phyloP scores from a whole-genome alignment of 345 rosid species.

The Syzygium grande region DNA sequence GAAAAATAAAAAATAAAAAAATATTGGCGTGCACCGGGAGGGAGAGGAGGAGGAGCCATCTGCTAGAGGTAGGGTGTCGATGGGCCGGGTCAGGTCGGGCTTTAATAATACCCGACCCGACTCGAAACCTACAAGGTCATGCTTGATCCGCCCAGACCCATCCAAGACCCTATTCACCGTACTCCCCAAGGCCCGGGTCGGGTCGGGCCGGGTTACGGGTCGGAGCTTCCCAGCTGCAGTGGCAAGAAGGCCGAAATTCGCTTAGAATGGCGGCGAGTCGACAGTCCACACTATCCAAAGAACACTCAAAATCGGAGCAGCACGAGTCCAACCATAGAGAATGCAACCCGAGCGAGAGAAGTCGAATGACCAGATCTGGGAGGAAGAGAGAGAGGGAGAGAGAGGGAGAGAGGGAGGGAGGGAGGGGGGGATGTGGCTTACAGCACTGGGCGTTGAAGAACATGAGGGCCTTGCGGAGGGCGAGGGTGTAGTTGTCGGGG shows the following conservation, averaged over 20 bases:
- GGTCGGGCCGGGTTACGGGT: too few relatives aligned
- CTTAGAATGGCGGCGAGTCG: not conserved
- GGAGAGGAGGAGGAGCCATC: too few relatives aligned
- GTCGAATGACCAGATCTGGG: not conserved
- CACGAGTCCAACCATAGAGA: not conserved
- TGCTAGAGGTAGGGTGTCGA: too few relatives aligned
- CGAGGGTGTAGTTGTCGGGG: constrained; percentile 84
- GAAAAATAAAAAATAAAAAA: too few relatives aligned
- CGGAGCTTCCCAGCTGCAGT: constrained; percentile 79
- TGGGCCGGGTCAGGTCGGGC: too few relatives aligned
- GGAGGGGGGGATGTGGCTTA: too few relatives aligned
- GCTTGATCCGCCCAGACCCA: too few relatives aligned
- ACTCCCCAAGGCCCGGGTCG: too few relatives aligned
- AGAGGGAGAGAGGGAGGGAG: not conserved
- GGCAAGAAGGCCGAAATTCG: not conserved
- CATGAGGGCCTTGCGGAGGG: constrained; percentile 92
- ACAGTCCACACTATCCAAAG: not conserved
- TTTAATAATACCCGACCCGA: too few relatives aligned
- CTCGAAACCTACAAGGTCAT: too few relatives aligned
- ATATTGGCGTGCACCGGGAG: too few relatives aligned
- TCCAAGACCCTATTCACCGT: too few relatives aligned
- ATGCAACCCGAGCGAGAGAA: not conserved
- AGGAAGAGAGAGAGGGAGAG: not conserved
- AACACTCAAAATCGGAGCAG: not conserved
- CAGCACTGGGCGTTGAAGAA: constrained; percentile 97